Percentiles rank a stretch among this genome's conserved stretches.
Conservation (phyloP, 352 stramenopile genomes). For the Phytophthora syringae region DNA sequence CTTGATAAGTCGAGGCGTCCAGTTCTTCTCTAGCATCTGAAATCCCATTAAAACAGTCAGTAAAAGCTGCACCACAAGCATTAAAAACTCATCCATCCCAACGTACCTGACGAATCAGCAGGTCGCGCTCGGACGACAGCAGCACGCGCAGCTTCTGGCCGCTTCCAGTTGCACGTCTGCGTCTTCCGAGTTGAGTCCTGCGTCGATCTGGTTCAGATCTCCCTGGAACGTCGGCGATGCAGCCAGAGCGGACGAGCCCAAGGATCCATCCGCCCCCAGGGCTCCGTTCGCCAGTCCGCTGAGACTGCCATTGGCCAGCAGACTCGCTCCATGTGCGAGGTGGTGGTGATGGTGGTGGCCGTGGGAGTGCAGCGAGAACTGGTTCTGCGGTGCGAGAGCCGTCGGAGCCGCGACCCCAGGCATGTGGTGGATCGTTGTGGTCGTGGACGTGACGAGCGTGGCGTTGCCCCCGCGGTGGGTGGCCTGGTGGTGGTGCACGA, state of each 20-base stretch:
- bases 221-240: conserved; percentile 75
- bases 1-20: conserved; percentile 87
- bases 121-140: conserved; percentile 83
- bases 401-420: conserved; percentile 9
- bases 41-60: conserved; percentile 20
- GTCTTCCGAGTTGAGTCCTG: conserved; percentile 83
- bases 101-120: conserved; percentile 85
- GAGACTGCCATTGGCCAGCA: conserved; percentile 56
- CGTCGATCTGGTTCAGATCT: conserved; percentile 85
- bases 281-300: conserved; percentile 39
- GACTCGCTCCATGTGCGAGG: conserved; percentile 48
- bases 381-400: conserved; percentile 40
- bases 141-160: conserved; percentile 86
- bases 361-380: conserved; percentile 62
- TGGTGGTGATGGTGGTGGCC: conserved; percentile 62
- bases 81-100: conserved; percentile 1
- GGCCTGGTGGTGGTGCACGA: conserved; percentile 79
- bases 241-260: conserved; percentile 34
- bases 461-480: conserved; percentile 76
- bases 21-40: conserved; percentile 91
- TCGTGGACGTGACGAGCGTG: conserved; percentile 79
- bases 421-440: conserved; percentile 78
- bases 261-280: conserved; percentile 41
- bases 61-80: neutral
- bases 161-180: conserved; percentile 84